Percentiles rank a stretch among this genome's conserved stretches.
Conservation (phyloP, 192 early-diverging fungal species). For the Umbelopsis sp. region DNA sequence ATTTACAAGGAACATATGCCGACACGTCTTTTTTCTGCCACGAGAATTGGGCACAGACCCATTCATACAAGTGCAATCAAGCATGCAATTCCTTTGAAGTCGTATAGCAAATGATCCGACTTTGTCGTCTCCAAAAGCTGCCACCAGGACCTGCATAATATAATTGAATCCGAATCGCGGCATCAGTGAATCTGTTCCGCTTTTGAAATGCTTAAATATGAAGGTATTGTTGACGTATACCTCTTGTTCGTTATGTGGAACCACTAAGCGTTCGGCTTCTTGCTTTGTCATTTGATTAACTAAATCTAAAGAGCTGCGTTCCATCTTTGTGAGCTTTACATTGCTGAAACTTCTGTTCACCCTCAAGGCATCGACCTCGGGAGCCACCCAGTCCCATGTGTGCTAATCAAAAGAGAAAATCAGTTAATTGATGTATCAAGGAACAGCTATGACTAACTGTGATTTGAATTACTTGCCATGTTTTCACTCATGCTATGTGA, state of each 20-base stretch:
- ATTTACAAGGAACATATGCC: slow-evolving; percentile 11
- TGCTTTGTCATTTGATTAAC: slow-evolving; percentile 1
- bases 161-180: background rate
- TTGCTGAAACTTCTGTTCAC: background rate
- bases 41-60: background rate
- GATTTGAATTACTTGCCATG: background rate
- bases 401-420: background rate
- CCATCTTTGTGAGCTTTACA: slow-evolving; percentile 16
- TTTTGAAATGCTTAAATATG: too few species aligned
- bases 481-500: slow-evolving; percentile 8
- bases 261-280: background rate
- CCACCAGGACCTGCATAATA: background rate
- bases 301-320: background rate
- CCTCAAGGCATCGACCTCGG: background rate
- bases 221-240: background rate
- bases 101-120: background rate
- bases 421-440: background rate
- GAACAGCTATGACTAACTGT: too few species aligned
- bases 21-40: slow-evolving; percentile 2
- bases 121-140: slow-evolving; percentile 1
- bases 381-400: slow-evolving; percentile 5
- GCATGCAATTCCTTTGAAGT: background rate
- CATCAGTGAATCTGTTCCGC: background rate
- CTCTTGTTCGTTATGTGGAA: slow-evolving; percentile 11
- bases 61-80: background rate